Conservation (phyloP, 345 rosid genomes). For the Barbarea vulgaris region DNA sequence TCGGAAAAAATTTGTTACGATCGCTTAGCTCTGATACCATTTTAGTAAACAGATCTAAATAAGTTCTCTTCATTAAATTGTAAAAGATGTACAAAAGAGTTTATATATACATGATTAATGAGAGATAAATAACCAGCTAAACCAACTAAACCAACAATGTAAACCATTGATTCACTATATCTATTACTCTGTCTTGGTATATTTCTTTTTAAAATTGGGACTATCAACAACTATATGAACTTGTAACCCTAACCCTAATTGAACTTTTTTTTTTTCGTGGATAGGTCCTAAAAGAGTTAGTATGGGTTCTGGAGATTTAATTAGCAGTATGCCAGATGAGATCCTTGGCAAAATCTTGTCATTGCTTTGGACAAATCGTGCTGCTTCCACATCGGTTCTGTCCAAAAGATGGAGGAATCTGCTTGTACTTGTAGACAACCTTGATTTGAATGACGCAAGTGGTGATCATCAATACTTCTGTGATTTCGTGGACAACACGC, state of each 20-base stretch:
- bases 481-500: neutral
- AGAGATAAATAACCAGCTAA: too few species aligned
- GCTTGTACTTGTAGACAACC: conserved; percentile 12
- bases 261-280: neutral
- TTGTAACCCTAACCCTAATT: neutral
- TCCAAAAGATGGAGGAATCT: conserved; percentile 32
- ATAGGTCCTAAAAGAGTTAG: neutral
- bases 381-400: conserved; percentile 21
- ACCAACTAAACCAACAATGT: too few species aligned
- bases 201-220: neutral
- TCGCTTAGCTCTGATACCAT: too few species aligned
- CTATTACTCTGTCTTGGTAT: neutral
- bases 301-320: neutral
- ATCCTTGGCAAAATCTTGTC: conserved; percentile 24
- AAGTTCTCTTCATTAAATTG: too few species aligned
- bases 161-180: too few species aligned
- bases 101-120: too few species aligned
- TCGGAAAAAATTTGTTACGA: too few species aligned
- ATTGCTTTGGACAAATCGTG: neutral
- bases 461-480: neutral
- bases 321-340: conserved; percentile 22
- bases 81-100: too few species aligned
- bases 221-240: neutral
- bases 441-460: conserved; percentile 14
- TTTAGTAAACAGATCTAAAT: too few species aligned